phyloP scores from a whole-genome alignment of 768 basidiomycete genomes.

The Hemileccinum impolitum region DNA sequence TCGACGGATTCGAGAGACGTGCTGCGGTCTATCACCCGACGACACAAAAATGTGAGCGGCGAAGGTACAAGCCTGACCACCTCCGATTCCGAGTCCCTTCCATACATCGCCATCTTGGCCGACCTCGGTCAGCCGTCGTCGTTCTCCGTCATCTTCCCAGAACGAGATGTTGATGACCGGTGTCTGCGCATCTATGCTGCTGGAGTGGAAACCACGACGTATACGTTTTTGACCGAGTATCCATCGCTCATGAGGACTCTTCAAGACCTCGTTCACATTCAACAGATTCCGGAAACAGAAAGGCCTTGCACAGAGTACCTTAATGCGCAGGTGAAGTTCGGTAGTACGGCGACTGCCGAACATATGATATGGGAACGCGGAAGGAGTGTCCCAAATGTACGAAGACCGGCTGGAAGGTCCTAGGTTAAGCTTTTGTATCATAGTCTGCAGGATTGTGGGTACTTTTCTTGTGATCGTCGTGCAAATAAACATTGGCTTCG shows the following conservation, averaged over 20 bases:
- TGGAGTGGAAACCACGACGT: background rate
- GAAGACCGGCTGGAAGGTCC: no score
- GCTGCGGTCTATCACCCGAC: background rate
- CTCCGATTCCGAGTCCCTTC: constrained; percentile 5
- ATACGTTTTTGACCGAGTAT: constrained; percentile 5
- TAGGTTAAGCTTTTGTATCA: no score
- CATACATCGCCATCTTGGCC: constrained; percentile 1
- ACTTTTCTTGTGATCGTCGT: no score
- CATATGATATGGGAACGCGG: no score
- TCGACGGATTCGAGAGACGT: no score
- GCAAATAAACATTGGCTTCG: no score
- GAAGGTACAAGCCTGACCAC: background rate
- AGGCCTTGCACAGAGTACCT: background rate
- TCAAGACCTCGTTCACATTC: background rate
- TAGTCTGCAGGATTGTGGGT: no score
- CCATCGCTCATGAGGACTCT: background rate
- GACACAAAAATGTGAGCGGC: no score
- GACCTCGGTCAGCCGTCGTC: background rate
- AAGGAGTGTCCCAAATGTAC: no score
- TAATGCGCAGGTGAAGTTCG: no score
- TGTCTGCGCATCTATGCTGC: constrained; percentile 1
- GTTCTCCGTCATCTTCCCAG: constrained; percentile 5
- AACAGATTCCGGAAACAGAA: no score
- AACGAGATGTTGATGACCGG: background rate
- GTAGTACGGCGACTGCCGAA: no score